Conservation (phyloP, 805 yeast genomes). For the Tetrapisispora iriomotensis region DNA sequence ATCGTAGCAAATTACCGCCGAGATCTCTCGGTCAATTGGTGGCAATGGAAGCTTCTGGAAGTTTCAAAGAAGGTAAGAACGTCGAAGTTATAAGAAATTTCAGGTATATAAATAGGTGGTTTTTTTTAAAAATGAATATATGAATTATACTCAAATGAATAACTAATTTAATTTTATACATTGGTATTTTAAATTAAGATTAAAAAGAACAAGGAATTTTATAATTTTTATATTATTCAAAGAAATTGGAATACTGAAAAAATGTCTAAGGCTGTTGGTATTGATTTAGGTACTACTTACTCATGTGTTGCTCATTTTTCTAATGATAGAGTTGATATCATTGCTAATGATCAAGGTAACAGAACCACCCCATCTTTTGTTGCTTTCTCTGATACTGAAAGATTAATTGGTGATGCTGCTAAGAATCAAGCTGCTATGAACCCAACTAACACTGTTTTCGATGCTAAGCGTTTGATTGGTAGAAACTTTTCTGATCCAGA, state of each 20-base stretch:
- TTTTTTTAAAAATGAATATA: no score
- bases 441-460: slow-evolving; percentile 88
- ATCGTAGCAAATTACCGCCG: no score
- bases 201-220: background rate
- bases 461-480: slow-evolving; percentile 88
- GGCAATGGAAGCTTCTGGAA: slow-evolving; percentile 3
- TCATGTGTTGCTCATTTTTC: slow-evolving; percentile 80
- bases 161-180: no score
- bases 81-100: no score
- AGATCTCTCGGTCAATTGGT: no score
- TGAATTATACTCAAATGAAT: no score
- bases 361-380: slow-evolving; percentile 96
- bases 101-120: background rate
- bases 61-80: background rate
- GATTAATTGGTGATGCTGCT: slow-evolving; percentile 95
- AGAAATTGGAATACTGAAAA: no score
- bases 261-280: slow-evolving; percentile 39
- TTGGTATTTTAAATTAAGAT: no score
- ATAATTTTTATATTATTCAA: no score
- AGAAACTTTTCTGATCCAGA: slow-evolving; percentile 51
- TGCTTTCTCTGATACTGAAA: slow-evolving; percentile 91
- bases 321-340: slow-evolving; percentile 71
- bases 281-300: slow-evolving; percentile 46
- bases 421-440: slow-evolving; percentile 98
- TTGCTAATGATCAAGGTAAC: slow-evolving; percentile 54